Conservation (phyloP, 225 moss, liverwort and hornwort genomes). For the Pseudoscleropodium purum region DNA sequence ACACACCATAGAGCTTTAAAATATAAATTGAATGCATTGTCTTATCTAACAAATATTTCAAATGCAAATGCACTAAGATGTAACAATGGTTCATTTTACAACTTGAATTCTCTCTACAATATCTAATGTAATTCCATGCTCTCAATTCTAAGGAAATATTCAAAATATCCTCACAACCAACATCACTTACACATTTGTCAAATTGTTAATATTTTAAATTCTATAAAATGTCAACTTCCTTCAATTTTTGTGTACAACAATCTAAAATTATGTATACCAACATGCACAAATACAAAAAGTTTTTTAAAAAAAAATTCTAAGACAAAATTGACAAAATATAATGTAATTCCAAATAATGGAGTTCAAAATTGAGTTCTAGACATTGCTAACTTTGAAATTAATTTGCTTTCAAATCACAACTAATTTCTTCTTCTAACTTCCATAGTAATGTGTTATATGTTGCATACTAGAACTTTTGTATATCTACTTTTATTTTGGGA, state of each 20-base stretch:
- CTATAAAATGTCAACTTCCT: neutral
- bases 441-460: neutral
- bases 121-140: neutral
- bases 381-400: neutral
- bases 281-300: neutral
- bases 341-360: neutral
- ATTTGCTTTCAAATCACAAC: neutral
- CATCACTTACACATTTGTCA: neutral
- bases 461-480: neutral
- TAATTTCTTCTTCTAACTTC: neutral
- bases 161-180: neutral
- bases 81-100: neutral
- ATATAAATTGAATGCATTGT: neutral
- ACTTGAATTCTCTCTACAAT: neutral
- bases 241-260: neutral
- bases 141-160: neutral
- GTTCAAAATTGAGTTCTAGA: neutral
- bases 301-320: neutral
- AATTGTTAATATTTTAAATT: neutral
- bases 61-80: no score
- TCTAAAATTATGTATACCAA: neutral
- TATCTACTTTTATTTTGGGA: neutral
- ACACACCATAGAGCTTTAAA: accelerated
- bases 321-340: neutral
- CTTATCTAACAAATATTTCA: neutral